These are phyloP conservation scores for Elsinoe arachidis DNA, from an alignment of 2,329 filamentous ascomycete genomes.

Conservation along the genomic window DNA sequence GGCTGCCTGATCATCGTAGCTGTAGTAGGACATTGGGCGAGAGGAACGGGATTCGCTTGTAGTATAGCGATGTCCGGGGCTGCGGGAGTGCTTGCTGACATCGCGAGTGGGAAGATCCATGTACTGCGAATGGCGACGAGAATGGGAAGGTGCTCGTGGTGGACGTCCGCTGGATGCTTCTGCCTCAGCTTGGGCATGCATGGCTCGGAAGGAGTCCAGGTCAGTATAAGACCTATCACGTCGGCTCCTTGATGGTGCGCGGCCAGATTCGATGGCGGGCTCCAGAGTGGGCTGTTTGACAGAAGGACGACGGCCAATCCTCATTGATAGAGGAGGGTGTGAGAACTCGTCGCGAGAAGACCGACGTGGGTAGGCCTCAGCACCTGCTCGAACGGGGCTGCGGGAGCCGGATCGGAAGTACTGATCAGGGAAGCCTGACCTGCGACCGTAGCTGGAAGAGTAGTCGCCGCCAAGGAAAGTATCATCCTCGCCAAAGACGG, in stretches of 20 bases:
- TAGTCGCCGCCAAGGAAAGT: background rate
- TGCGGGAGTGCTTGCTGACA: background rate
- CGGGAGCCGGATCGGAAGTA: background rate
- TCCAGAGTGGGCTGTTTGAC: background rate
- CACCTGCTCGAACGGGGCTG: background rate
- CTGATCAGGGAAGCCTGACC: background rate
- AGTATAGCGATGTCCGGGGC: slow-evolving; percentile 2
- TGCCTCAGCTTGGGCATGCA: background rate
- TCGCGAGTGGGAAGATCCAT: background rate
- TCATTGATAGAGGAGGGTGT: background rate
- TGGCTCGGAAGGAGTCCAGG: background rate
- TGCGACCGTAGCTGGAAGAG: background rate
- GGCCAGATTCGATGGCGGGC: background rate
- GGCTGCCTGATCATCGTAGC: background rate
- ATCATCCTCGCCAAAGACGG: background rate
- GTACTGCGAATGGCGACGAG: background rate
- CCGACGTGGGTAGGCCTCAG: background rate
- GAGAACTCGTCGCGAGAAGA: background rate
- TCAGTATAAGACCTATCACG: slow-evolving; percentile 3
- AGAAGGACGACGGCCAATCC: background rate
- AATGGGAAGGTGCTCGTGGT: background rate
- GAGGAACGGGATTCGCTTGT: background rate
- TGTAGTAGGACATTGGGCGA: background rate
- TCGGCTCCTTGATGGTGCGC: background rate
- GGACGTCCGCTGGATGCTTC: background rate